These are phyloP conservation scores for Solanum clarkiae DNA, from an alignment of 257 asterid species.

Conservation along the genomic window DNA sequence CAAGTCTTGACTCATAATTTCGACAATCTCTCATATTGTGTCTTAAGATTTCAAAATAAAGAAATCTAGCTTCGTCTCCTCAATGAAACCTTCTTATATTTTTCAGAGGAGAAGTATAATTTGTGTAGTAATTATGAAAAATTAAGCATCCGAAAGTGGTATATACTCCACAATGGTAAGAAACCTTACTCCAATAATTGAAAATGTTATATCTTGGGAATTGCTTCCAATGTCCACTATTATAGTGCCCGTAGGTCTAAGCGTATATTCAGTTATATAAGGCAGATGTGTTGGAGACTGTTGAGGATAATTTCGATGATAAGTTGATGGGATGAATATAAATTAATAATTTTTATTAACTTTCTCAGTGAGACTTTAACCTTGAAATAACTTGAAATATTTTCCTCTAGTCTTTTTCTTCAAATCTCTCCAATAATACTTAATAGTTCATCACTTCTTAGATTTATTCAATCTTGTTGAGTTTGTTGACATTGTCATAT, in stretches of 20 bases:
- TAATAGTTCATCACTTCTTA: too few species aligned
- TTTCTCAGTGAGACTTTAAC: too few species aligned
- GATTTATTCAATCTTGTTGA: too few species aligned
- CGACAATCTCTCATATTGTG: too few species aligned
- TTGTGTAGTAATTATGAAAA: not conserved
- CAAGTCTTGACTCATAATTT: too few species aligned
- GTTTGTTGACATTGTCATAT: too few species aligned
- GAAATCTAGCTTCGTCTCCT: not conserved
- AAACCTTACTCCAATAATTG: not conserved
- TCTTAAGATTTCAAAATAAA: not conserved
- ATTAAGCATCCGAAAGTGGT: not conserved
- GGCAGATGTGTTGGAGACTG: not conserved
- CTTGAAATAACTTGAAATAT: too few species aligned
- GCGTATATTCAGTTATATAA: not conserved
- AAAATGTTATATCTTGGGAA: not conserved
- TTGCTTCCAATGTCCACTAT: too few species aligned
- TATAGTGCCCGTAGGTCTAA: not conserved
- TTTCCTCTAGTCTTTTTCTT: too few species aligned
- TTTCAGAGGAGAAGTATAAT: not conserved
- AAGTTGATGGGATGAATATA: conserved; percentile 11
- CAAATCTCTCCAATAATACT: too few species aligned
- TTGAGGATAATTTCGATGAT: conserved; percentile 1
- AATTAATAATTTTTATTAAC: not conserved
- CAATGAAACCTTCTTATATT: not conserved
- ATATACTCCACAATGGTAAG: too few species aligned